These are phyloP conservation scores for Pterocarpus macrocarpus DNA, from an alignment of 306 rosid species.

Conservation along the genomic window DNA sequence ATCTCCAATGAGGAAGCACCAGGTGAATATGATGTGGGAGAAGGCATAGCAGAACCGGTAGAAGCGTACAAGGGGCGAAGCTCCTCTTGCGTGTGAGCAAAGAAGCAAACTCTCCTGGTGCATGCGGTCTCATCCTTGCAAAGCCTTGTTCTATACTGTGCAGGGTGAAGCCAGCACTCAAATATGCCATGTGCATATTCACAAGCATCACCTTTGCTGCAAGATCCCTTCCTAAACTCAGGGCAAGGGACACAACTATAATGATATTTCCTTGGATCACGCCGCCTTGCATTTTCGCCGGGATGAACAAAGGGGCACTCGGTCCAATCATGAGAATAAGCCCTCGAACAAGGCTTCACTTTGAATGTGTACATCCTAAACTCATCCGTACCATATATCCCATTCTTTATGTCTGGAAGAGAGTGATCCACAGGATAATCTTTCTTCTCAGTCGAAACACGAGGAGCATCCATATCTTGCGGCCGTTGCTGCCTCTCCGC, in stretches of 20 bases:
- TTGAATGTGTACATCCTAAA: constrained; percentile 89
- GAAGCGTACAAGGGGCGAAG: constrained; percentile 89
- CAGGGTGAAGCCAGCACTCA: constrained; percentile 97
- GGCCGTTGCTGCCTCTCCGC: constrained; percentile 47
- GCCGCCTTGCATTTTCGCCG: constrained; percentile 90
- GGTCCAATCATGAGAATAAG: constrained; percentile 96
- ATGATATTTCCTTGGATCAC: constrained; percentile 79
- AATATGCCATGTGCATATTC: constrained; percentile 94
- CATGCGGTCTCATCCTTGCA: constrained; percentile 89
- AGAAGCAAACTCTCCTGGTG: constrained; percentile 82
- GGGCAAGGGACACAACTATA: constrained; percentile 94
- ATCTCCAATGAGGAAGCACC: constrained; percentile 57
- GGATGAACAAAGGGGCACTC: constrained; percentile 97
- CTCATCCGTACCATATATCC: constrained; percentile 84
- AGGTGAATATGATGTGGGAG: constrained; percentile 67
- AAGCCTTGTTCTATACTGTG: constrained; percentile 86
- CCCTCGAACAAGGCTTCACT: constrained; percentile 93
- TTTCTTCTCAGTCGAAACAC: constrained; percentile 59
- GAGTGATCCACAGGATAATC: constrained; percentile 82
- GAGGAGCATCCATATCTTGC: constrained; percentile 45
- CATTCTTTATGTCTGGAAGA: constrained; percentile 87
- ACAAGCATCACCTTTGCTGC: constrained; percentile 83
- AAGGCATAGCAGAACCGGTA: constrained; percentile 89
- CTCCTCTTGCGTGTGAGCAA: constrained; percentile 86
- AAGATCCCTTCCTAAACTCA: constrained; percentile 79